Evolutionary conservation across 1,139 yeast genomes (phyloP), one percentile per base, ranked within the genome.

Genomic region (Suhomyces chickasaworum): DNA sequence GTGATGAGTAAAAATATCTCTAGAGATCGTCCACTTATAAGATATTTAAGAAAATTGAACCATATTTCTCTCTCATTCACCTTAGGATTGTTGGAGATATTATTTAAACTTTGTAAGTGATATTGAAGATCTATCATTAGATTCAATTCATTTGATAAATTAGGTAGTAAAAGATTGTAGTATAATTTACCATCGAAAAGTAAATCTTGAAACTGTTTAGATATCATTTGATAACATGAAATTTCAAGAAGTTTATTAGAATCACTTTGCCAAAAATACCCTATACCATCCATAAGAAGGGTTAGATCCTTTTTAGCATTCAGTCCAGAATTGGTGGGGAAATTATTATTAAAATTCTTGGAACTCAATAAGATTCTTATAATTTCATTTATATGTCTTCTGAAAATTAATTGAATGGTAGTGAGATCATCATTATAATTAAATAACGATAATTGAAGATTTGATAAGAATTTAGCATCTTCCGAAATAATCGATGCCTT

Each of bases 351-450:
- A 48, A 72, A 71, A 51, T 75, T 74, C 48, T 69, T 73, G 41
- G 73, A 71, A 35, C 74, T 67, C 33, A 73, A 58, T 18, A 76
- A 53, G 3, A 76, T 71, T 23, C 80, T 57, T 7, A 73, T 59
- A 17, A 76, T 69, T 47, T 75, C 79, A 52, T 75, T 75, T 20
- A 76, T 70, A 50, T 76, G 81, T 51, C 80, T 65, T 44, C 80
- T 59, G 55, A 75, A 71, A 13, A 75, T 73, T 39, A 76, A 61
- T 57, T 76, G 79, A 29, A 75, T 65, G 0, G 81, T 77, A 16
- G 77, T 71, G 47, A 75, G 64, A 53, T 76, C 81, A 54, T 77
- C 81, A 53, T 76, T 76, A 51, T 75, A 75, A 47, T 67, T 73
- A 58, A 68, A 73, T 27, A 76, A 60, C 9, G 77, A 69, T 39